Evolutionary conservation across 2,329 filamentous ascomycete genomes (phyloP).

Genomic region (Ilyonectria mors-panacis): DNA sequence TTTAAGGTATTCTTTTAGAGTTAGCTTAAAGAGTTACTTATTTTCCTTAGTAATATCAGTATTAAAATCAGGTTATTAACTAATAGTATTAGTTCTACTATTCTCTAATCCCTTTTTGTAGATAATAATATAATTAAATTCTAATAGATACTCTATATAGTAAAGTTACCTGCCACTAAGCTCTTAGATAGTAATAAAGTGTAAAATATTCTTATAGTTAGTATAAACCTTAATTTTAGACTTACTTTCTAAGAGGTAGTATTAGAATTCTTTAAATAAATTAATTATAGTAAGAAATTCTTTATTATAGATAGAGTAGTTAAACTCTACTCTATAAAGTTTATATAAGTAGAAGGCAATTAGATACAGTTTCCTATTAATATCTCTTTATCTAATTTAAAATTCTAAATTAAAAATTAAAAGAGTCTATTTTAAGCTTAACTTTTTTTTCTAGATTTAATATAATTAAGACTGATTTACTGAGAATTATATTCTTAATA

Average conservation of each 20-base stretch:
- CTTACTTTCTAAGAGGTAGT: constrained; percentile 36
- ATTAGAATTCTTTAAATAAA: constrained; percentile 44
- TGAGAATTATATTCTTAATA: constrained; percentile 20
- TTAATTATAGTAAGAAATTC: constrained; percentile 45
- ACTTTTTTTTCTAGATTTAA: constrained; percentile 26
- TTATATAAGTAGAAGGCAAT: constrained; percentile 40
- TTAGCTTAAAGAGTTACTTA: not conserved
- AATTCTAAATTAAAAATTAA: constrained; percentile 21
- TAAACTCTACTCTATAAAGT: constrained; percentile 38
- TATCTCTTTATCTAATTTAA: constrained; percentile 31
- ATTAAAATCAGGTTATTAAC: constrained; percentile 16
- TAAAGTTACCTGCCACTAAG: constrained; percentile 31
- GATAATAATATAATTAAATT: constrained; percentile 38
- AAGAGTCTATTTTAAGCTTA: constrained; percentile 33
- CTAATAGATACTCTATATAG: constrained; percentile 37
- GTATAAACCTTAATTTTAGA: constrained; percentile 40
- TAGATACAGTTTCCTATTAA: constrained; percentile 26
- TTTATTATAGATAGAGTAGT: constrained; percentile 45
- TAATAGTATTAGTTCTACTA: constrained; percentile 24
- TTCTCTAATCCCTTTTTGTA: constrained; percentile 33
- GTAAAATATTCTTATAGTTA: constrained; percentile 43
- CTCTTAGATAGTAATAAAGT: constrained; percentile 35
- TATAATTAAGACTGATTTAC: constrained; percentile 17
- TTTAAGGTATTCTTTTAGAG: not conserved
- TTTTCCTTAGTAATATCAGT: constrained; percentile 7